Evolutionary conservation across 2,329 filamentous ascomycete genomes (phyloP).

Genomic region (Cladosporium sphaerospermum): DNA sequence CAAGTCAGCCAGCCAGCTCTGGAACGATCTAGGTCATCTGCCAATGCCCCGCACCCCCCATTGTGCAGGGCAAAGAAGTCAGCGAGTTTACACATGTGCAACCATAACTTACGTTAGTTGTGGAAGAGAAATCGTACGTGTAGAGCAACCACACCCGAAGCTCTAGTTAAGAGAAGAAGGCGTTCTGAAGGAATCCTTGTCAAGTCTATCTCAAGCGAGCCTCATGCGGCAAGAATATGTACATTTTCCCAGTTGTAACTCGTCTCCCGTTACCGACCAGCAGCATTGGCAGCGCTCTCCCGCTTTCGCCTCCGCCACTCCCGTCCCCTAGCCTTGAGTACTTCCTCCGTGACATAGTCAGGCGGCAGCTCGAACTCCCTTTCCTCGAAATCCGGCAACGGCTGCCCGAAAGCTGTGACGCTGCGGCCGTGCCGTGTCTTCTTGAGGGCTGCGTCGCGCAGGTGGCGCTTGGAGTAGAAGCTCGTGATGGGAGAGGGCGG

Average conservation of each 20-base stretch:
- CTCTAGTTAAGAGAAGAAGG: too few relatives aligned
- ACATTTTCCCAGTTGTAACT: background rate
- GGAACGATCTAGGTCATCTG: too few relatives aligned
- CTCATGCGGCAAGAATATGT: background rate
- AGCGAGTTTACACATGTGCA: too few relatives aligned
- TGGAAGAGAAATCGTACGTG: too few relatives aligned
- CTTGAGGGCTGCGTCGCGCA: conserved; percentile 73
- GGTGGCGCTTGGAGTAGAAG: conserved; percentile 75
- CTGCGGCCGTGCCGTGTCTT: conserved; percentile 64
- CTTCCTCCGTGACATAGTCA: conserved; percentile 49
- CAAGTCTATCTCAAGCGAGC: too few relatives aligned
- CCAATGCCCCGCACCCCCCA: too few relatives aligned
- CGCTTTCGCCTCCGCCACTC: conserved; percentile 57
- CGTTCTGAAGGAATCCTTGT: too few relatives aligned
- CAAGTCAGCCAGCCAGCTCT: too few relatives aligned
- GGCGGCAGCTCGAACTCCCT: conserved; percentile 69
- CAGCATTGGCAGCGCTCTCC: conserved; percentile 32
- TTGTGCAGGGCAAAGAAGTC: too few relatives aligned
- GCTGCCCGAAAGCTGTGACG: conserved; percentile 72
- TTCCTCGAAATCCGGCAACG: conserved; percentile 66
- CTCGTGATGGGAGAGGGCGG: conserved; percentile 59
- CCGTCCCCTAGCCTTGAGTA: conserved; percentile 52
- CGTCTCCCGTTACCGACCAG: background rate
- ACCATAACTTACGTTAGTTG: too few relatives aligned
- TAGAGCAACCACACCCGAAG: too few relatives aligned